These are phyloP conservation scores for Kondoa malvinella DNA, from an alignment of 768 basidiomycete species.

Conservation along the genomic window DNA sequence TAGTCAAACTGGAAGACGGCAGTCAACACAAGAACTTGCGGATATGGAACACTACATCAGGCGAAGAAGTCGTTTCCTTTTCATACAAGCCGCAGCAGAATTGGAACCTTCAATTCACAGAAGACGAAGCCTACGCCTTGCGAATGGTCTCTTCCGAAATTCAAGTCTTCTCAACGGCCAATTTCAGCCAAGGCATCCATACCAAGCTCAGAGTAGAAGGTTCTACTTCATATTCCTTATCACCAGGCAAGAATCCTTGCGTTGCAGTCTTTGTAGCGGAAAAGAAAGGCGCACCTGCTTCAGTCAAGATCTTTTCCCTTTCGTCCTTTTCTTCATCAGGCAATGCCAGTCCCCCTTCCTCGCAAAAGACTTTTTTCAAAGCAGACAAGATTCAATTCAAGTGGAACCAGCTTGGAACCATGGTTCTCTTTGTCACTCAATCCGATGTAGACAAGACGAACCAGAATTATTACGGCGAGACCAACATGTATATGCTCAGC, in stretches of 20 bases:
- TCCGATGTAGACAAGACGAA: slow-evolving; percentile 95
- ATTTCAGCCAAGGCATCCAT: slow-evolving; percentile 62
- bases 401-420: slow-evolving; percentile 89
- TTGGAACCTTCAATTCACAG: slow-evolving; percentile 65
- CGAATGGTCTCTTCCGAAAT: slow-evolving; percentile 64
- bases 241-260: slow-evolving; percentile 68
- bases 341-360: slow-evolving; percentile 41
- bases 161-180: slow-evolving; percentile 59
- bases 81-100: slow-evolving; percentile 18
- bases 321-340: slow-evolving; percentile 27
- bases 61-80: slow-evolving; percentile 28
- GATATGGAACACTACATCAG: slow-evolving; percentile 63
- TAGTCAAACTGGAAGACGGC: slow-evolving; percentile 74
- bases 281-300: slow-evolving; percentile 87
- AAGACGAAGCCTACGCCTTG: slow-evolving; percentile 70
- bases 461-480: slow-evolving; percentile 97
- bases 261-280: slow-evolving; percentile 86
- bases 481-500: slow-evolving; percentile 78
- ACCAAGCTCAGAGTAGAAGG: slow-evolving; percentile 73
- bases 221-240: slow-evolving; percentile 55
- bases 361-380: slow-evolving; percentile 87
- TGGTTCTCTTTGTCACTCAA: slow-evolving; percentile 75
- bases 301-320: slow-evolving; percentile 66
- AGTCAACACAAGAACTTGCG: slow-evolving; percentile 84
- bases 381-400: slow-evolving; percentile 83